Percentiles rank a stretch among this genome's conserved stretches.
phyloP scores from a whole-genome alignment of 2,329 filamentous ascomycete genomes.

The Verticillium nubilum region DNA sequence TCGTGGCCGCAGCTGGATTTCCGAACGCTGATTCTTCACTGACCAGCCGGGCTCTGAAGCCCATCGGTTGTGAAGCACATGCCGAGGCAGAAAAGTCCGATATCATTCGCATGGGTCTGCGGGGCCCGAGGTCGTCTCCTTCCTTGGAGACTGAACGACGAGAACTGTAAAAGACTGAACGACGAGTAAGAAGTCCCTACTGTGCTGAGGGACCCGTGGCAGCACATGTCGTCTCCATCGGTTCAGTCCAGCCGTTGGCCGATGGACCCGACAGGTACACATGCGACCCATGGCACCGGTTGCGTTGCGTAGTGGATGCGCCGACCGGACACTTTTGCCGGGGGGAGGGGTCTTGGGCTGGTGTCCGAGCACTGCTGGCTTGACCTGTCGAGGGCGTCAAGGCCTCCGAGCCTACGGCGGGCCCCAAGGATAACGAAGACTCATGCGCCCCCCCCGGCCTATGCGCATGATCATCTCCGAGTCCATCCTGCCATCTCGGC shows the following conservation, averaged over 20 bases:
- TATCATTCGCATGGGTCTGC: background rate
- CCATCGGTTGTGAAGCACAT: background rate
- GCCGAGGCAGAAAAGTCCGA: background rate
- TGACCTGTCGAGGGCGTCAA: background rate
- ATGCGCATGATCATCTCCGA: background rate
- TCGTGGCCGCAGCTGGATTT: no score
- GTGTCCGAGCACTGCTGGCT: background rate
- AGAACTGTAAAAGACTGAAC: background rate
- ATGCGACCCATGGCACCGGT: background rate
- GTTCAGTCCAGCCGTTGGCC: background rate
- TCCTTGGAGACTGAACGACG: background rate
- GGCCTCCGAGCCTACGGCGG: background rate
- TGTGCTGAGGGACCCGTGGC: background rate
- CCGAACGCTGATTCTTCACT: no score
- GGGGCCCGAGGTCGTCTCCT: background rate
- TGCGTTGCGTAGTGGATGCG: background rate
- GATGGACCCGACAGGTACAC: background rate
- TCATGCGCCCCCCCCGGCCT: no score
- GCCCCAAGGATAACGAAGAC: background rate
- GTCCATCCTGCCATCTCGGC: background rate
- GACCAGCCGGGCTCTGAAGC: no score
- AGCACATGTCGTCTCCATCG: background rate
- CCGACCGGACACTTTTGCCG: background rate
- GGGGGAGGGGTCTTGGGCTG: background rate
- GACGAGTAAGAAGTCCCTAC: background rate